Conservation (phyloP, 495 filamentous ascomycete species). For the Penicillium nucicola region DNA sequence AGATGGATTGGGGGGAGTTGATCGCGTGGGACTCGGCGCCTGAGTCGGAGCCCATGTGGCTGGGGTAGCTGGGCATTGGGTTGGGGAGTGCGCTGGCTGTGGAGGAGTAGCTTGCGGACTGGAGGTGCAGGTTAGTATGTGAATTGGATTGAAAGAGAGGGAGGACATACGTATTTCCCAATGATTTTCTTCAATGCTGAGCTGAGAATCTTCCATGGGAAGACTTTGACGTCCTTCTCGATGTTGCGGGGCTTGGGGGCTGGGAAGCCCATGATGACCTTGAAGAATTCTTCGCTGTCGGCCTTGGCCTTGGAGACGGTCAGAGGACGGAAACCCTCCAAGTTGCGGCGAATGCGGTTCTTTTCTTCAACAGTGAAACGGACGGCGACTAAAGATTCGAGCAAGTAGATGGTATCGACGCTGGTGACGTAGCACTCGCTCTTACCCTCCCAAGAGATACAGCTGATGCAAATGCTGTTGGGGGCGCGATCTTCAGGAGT, state of each 20-base stretch:
- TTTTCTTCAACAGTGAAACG: slow-evolving; percentile 94
- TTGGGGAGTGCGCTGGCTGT: slow-evolving; percentile 43
- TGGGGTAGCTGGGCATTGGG: slow-evolving; percentile 35
- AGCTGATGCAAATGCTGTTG: slow-evolving; percentile 82
- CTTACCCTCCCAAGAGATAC: slow-evolving; percentile 91
- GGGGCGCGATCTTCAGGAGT: slow-evolving; percentile 62
- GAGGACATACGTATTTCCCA: slow-evolving; percentile 90
- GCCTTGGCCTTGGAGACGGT: slow-evolving; percentile 90
- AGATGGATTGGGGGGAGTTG: slow-evolving; percentile 43
- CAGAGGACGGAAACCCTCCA: slow-evolving; percentile 84
- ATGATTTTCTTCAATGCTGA: slow-evolving; percentile 94
- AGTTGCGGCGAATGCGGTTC: slow-evolving; percentile 91
- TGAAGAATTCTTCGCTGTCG: slow-evolving; percentile 96
- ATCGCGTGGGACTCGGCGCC: slow-evolving; percentile 38
- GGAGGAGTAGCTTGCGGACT: slow-evolving; percentile 54
- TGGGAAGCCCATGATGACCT: slow-evolving; percentile 97
- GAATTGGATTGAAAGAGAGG: neutral
- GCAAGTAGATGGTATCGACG: slow-evolving; percentile 89
- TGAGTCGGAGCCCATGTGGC: slow-evolving; percentile 40
- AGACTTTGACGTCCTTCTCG: slow-evolving; percentile 98
- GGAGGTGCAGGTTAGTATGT: slow-evolving; percentile 8
- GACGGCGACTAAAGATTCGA: slow-evolving; percentile 80
- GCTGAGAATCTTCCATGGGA: slow-evolving; percentile 83
- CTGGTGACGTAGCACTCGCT: slow-evolving; percentile 88
- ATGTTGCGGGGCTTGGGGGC: slow-evolving; percentile 94